Evolutionary conservation across 768 basidiomycete genomes (phyloP), one percentile per base, ranked within the genome.

Genomic region (Suillus clintonianus): DNA sequence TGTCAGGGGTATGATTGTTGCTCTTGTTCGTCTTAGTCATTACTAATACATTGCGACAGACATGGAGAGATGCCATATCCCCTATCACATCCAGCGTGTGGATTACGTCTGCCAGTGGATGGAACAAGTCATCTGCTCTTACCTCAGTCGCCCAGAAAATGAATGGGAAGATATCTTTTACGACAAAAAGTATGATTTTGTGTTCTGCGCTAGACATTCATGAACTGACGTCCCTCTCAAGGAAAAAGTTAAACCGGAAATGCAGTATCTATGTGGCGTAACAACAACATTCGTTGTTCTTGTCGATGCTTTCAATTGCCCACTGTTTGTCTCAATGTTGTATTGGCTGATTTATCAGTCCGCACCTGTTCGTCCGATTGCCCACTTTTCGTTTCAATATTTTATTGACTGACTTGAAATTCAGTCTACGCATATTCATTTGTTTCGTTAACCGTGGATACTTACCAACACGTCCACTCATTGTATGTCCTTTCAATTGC

Each of bases 61-160:
- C 4, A 81, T 86, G 77, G 83, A 86, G 62, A 77, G 74, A 55
- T 81, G 80, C 30, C 80, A 83, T 36, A 70, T 79, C 6, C 79
- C 78, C 5, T 85, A 83, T 63, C 74, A 76, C 6, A 76, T 82
- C 60, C 66, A 70, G 5, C 71, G 70, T 30, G 70, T 76, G 34
- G 69, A 76, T 19, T 72, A 72, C 19, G 74, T 83, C 59, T 75
- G 75, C 34, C 65, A 72, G 11, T 85, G 83, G 83, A 68, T 85
- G 17, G 71, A 77, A 58, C 66, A 76, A n/a, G 64, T 68, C 17
- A 43, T 76, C 45, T 70, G 74, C 2, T 45, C 60, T 57, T 76
- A 76, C 57, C 68, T 67, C 32, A 53, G 56, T 24, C 76, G 74
- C 36, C 69, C 68, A 9, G 74, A 75, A 57, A n/a, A 14, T 1